Conservation (phyloP, 768 basidiomycete genomes). For the Panaeolus papilionaceus region DNA sequence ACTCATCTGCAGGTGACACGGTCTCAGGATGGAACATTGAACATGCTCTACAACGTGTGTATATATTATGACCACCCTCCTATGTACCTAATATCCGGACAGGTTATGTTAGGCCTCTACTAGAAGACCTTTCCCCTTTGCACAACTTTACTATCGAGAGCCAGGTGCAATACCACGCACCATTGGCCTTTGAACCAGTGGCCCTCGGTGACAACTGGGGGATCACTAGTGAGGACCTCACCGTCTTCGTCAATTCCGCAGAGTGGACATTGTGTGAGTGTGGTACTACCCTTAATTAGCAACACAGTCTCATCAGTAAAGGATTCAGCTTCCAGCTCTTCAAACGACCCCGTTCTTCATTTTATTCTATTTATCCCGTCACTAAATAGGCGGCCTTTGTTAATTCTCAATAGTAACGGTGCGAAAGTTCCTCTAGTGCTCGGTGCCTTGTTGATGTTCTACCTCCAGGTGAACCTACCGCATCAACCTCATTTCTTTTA, state of each 20-base stretch:
- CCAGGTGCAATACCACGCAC: constrained; percentile 92
- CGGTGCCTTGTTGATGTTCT: constrained; percentile 21
- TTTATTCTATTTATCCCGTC: constrained; percentile 92
- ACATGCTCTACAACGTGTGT: constrained; percentile 66
- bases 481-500: constrained; percentile 78
- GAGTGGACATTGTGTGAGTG: constrained; percentile 90
- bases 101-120: constrained; percentile 77
- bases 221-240: constrained; percentile 82
- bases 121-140: constrained; percentile 62
- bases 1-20: constrained; percentile 68
- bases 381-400: constrained; percentile 66
- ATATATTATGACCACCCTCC: background rate
- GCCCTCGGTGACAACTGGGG: constrained; percentile 52
- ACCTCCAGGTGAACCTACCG: constrained; percentile 49
- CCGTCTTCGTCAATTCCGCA: constrained; percentile 94
- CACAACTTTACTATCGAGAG: constrained; percentile 96
- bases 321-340: constrained; percentile 82
- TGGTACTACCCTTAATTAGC: background rate
- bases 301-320: constrained; percentile 17
- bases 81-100: constrained; percentile 12
- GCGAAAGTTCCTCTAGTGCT: constrained; percentile 18
- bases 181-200: constrained; percentile 78
- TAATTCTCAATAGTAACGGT: constrained; percentile 65
- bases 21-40: constrained; percentile 78
- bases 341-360: constrained; percentile 93